Base-by-base conservation (phyloP, 2,329 filamentous ascomycete genomes). In the Gyromitra esculenta region DNA sequence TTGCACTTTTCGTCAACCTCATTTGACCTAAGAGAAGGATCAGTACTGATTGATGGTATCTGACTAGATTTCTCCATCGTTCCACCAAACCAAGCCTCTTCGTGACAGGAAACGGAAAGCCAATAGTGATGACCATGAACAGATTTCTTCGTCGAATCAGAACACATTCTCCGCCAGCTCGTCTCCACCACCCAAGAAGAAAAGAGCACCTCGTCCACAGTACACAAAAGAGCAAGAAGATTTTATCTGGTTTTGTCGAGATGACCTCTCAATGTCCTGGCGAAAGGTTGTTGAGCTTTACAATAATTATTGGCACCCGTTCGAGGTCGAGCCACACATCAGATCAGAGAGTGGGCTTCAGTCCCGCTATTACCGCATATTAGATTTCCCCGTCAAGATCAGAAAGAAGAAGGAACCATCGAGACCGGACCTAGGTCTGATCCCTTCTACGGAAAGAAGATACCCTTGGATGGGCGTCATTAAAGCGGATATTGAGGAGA, bases 181-280 rank as follows among this genome's bases (percentile, higher is more conserved):
- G 3, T 59, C 60, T 13, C 59, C 67, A 8, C 45, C 13, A 2
- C 64, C 75, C 0, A 77, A 66, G 37, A 67, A 75, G 66, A 77
- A 77, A 45, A 63, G 77, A 7, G 62, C 73, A 15, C 74, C 75
- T 5, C 77, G 78, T 8, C 77, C 76, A 21, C 72, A 66, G 54
- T 79, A 79, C 60, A 74, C 71, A 15, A 71, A 75, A 52, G 78
- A 79, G 35, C 77, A 79, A 57, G 78, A 79, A n/a, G 78, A 79
- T 52, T 79, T 78, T 18, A 79, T 79, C 48, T 74, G 78, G 56
- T 79, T 79, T 43, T 73, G 70, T 37, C 72, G 78, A 37, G 78
- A 79, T 25, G 78, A 79, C 52, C 70, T 79, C 37, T 59, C 75
- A 9, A 79, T 79, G 75, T 76, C 76, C n/a, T 79, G 78, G 78